phyloP scores from a whole-genome alignment of 2,329 filamentous ascomycete species.

The Acephala macrosclerotiorum region DNA sequence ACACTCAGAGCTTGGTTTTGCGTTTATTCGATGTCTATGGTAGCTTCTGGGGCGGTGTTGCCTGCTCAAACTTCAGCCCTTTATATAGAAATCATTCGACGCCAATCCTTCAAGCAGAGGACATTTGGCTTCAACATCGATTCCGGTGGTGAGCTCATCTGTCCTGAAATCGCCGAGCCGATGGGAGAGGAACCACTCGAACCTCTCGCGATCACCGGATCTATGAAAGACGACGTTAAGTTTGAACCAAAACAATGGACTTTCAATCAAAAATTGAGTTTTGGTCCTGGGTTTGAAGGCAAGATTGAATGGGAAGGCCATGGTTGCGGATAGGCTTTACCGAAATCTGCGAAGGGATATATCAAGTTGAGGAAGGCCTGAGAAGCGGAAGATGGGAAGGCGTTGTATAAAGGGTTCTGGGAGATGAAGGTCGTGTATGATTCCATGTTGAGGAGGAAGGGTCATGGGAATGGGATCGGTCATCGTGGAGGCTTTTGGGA shows the following conservation, averaged over 20 bases:
- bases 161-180: background rate
- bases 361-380: background rate
- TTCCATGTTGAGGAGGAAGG: background rate
- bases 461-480: background rate
- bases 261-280: background rate
- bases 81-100: background rate
- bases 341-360: background rate
- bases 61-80: background rate
- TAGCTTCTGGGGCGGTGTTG: no score
- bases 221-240: background rate
- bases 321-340: background rate
- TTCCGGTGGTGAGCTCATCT: background rate
- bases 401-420: background rate
- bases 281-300: background rate
- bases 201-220: background rate
- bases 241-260: background rate
- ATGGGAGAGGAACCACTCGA: background rate
- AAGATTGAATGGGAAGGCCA: background rate
- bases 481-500: background rate
- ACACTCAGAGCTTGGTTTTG: no score
- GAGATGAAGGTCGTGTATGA: background rate
- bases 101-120: background rate
- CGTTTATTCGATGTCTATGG: no score
- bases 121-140: background rate
- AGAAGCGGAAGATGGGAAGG: background rate